Evolutionary conservation across 2,329 filamentous ascomycete species (phyloP).

Genomic region (Fusarium circinatum): DNA sequence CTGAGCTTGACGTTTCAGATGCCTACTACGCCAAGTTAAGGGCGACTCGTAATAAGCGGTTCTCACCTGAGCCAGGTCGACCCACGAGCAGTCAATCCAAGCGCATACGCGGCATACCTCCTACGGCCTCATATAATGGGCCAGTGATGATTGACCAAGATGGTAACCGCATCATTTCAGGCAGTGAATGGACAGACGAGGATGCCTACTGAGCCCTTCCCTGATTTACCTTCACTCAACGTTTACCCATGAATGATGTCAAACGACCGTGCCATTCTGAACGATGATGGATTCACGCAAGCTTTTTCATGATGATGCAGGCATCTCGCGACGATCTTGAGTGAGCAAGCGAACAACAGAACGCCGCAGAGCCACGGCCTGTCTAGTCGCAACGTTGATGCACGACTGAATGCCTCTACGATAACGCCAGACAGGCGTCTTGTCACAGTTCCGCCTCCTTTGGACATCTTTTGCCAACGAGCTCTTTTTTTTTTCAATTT

Average conservation of each 20-base stretch:
- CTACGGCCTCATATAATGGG: constrained; percentile 58
- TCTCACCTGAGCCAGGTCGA: constrained; percentile 60
- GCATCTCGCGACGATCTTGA: constrained; percentile 44
- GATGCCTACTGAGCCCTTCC: constrained; percentile 60
- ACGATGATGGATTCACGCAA: constrained; percentile 44
- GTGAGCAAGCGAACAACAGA: constrained; percentile 35
- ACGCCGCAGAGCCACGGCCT: constrained; percentile 13
- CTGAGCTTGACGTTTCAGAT: constrained; percentile 79
- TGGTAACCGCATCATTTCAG: constrained; percentile 70
- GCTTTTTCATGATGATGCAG: constrained; percentile 45
- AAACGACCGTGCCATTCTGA: constrained; percentile 29
- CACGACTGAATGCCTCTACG: constrained; percentile 28
- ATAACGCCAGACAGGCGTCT: constrained; percentile 20
- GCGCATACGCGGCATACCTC: constrained; percentile 64
- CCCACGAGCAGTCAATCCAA: constrained; percentile 59
- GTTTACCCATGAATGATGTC: constrained; percentile 38
- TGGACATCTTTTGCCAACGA: constrained; percentile 33
- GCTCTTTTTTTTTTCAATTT: neutral
- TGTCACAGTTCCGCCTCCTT: constrained; percentile 18
- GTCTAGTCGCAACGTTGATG: constrained; percentile 23
- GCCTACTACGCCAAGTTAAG: constrained; percentile 83
- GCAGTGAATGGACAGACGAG: constrained; percentile 75
- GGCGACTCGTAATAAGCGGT: constrained; percentile 73
- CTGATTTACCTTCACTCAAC: neutral
- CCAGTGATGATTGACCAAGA: constrained; percentile 65